A percentile compares a stretch with the other conserved stretches of the same genome.
Evolutionary conservation across 1,284 basidiomycete species (phyloP).

Genomic region (Rhodotorula sp.): DNA sequence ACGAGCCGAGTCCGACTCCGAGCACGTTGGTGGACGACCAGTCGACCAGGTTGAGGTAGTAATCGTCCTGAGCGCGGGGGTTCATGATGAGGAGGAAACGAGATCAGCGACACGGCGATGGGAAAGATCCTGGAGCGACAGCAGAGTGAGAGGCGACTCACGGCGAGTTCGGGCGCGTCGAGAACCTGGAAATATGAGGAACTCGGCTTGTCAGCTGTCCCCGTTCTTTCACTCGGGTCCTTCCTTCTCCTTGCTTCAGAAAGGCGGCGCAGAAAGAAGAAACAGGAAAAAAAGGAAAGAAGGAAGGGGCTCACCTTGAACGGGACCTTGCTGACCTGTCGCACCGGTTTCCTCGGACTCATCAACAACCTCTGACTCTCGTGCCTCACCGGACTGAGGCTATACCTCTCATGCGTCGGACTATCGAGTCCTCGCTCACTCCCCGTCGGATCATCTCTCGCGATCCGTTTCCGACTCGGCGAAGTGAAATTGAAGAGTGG

Average conservation of each 20-base stretch:
- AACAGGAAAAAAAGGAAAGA: background rate
- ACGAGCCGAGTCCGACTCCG: slow-evolving; percentile 84
- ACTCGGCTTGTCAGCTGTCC: no score
- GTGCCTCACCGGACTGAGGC: slow-evolving; percentile 81
- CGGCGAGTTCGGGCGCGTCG: slow-evolving; percentile 88
- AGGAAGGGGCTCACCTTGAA: slow-evolving; percentile 64
- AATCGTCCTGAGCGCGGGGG: slow-evolving; percentile 67
- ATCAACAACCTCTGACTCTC: slow-evolving; percentile 80
- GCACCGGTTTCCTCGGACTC: slow-evolving; percentile 73
- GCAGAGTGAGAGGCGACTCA: background rate
- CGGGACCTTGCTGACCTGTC: slow-evolving; percentile 88
- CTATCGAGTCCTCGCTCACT: slow-evolving; percentile 52
- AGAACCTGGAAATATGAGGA: slow-evolving; percentile 56
- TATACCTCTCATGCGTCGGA: slow-evolving; percentile 77
- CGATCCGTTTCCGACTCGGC: slow-evolving; percentile 44
- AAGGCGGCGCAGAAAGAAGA: no score
- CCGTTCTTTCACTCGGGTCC: no score
- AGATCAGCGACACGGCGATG: background rate
- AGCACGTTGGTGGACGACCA: slow-evolving; percentile 95
- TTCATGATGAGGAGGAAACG: slow-evolving; percentile 21
- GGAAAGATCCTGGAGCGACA: no score
- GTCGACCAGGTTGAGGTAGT: slow-evolving; percentile 96
- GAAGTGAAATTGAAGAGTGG: slow-evolving; percentile 55
- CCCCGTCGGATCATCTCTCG: slow-evolving; percentile 22
- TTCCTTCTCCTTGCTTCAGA: no score